Evolutionary conservation across 2,329 filamentous ascomycete genomes (phyloP).

Genomic region (Penicillium sp.): DNA sequence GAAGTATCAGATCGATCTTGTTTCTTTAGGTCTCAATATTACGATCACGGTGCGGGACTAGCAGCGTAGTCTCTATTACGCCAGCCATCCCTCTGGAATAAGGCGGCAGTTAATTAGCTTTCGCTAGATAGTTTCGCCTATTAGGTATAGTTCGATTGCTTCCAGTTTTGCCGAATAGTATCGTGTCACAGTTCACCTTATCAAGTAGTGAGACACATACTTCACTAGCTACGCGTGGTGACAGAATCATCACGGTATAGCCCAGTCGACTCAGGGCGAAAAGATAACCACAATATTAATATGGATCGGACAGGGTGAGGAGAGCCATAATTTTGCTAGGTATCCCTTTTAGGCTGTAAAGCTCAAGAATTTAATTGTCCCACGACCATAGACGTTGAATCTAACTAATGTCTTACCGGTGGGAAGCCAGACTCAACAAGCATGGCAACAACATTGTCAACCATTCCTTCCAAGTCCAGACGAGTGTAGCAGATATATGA

Average conservation of each 20-base stretch:
- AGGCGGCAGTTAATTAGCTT: constrained; percentile 31
- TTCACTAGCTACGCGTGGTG: constrained; percentile 44
- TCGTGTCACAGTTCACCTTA: constrained; percentile 35
- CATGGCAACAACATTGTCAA: constrained; percentile 38
- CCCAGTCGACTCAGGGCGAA: constrained; percentile 51
- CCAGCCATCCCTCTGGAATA: constrained; percentile 17
- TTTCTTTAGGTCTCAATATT: constrained; percentile 31
- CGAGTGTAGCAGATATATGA: constrained; percentile 48
- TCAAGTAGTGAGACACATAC: constrained; percentile 47
- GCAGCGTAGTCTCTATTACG: constrained; percentile 12
- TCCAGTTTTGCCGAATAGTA: constrained; percentile 42
- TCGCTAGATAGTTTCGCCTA: constrained; percentile 31
- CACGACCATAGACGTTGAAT: not conserved
- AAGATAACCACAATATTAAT: constrained; percentile 47
- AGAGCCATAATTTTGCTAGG: constrained; percentile 37
- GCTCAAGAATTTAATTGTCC: not conserved
- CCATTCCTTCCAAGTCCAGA: constrained; percentile 37
- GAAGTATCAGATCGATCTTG: constrained; percentile 46
- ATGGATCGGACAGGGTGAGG: constrained; percentile 41
- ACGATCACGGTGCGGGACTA: constrained; percentile 22
- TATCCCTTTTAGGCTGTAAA: constrained; percentile 20
- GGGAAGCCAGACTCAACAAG: constrained; percentile 37
- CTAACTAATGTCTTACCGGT: constrained; percentile 9
- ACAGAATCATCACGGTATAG: constrained; percentile 48
- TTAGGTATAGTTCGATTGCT: constrained; percentile 34